These are phyloP conservation scores for Babesia sp. DNA, from an alignment of 169 alveolate species.

Conservation along the genomic window DNA sequence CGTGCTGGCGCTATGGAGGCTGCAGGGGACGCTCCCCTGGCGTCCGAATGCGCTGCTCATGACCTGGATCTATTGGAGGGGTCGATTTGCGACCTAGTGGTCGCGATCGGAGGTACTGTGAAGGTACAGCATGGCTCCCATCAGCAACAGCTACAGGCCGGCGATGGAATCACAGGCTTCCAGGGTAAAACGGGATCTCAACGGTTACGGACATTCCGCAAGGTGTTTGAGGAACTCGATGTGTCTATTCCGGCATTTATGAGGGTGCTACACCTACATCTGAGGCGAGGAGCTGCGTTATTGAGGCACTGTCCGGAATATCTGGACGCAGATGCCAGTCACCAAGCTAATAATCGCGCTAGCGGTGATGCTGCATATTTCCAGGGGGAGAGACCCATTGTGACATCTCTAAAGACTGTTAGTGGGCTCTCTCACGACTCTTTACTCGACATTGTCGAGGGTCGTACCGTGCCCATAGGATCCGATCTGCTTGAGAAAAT, in stretches of 20 bases:
- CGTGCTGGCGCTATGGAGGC: slow-evolving; percentile 3
- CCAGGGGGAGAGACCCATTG: not conserved
- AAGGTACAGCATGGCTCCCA: slow-evolving; percentile 1
- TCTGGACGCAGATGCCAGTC: slow-evolving; percentile 10
- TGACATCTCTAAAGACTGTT: not conserved
- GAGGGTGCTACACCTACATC: slow-evolving; percentile 38
- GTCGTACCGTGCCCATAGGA: not conserved
- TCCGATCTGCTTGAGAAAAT: slow-evolving; percentile 4
- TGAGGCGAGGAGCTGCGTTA: slow-evolving; percentile 46
- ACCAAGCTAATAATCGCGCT: not conserved
- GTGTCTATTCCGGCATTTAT: slow-evolving; percentile 26
- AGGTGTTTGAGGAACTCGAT: slow-evolving; percentile 25
- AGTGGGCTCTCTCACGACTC: slow-evolving; percentile 2
- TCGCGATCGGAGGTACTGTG: slow-evolving; percentile 49
- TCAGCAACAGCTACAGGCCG: slow-evolving; percentile 1
- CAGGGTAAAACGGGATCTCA: not conserved
- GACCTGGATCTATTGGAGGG: slow-evolving; percentile 55
- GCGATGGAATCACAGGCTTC: not conserved
- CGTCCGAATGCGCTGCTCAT: slow-evolving; percentile 15
- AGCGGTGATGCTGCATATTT: not conserved
- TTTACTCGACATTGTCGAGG: slow-evolving; percentile 3
- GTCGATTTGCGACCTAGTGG: slow-evolving; percentile 44
- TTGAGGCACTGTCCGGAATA: slow-evolving; percentile 13
- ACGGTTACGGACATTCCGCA: slow-evolving; percentile 21
- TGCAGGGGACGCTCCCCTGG: not conserved